Percentiles rank a stretch among this genome's conserved stretches.
phyloP scores from a whole-genome alignment of 2,329 filamentous ascomycete genomes.

The Rhynchosporium secalis region DNA sequence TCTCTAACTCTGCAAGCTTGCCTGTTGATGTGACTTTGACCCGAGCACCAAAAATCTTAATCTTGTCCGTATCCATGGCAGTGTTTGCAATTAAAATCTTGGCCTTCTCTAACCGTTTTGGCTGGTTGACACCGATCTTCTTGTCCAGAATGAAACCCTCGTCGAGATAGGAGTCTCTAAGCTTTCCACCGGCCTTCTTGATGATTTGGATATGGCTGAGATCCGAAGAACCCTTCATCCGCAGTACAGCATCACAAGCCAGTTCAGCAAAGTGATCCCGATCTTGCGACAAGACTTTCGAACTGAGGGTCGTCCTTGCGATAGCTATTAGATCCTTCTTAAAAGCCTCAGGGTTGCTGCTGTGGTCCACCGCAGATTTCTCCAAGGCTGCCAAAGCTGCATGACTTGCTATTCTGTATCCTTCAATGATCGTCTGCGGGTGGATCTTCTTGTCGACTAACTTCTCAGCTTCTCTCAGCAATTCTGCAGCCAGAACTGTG shows the following conservation, averaged over 20 bases:
- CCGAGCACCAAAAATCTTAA: slow-evolving; percentile 97
- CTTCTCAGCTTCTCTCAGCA: slow-evolving; percentile 94
- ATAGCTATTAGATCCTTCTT: slow-evolving; percentile 87
- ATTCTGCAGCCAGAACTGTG: slow-evolving; percentile 89
- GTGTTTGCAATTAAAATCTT: slow-evolving; percentile 99
- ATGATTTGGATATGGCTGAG: slow-evolving; percentile 98
- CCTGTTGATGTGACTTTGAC: slow-evolving; percentile 96
- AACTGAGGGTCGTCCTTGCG: slow-evolving; percentile 92
- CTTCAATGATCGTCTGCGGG: slow-evolving; percentile 98
- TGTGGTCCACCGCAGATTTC: slow-evolving; percentile 85
- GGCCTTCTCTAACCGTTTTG: slow-evolving; percentile 94
- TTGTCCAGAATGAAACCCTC: slow-evolving; percentile 99
- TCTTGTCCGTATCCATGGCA: slow-evolving; percentile 99
- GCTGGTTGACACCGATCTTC: slow-evolving; percentile 98
- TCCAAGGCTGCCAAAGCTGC: slow-evolving; percentile 85
- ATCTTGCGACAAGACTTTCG: slow-evolving; percentile 94
- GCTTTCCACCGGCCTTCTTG: slow-evolving; percentile 97
- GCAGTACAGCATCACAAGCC: slow-evolving; percentile 86
- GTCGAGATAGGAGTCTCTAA: slow-evolving; percentile 95
- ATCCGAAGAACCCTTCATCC: slow-evolving; percentile 87
- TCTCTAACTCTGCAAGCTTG: slow-evolving; percentile 97
- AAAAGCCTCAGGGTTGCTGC: slow-evolving; percentile 79
- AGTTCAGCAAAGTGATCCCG: slow-evolving; percentile 87
- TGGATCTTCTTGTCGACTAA: slow-evolving; percentile 98
- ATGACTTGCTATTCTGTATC: slow-evolving; percentile 93